Evolutionary conservation across 2,329 filamentous ascomycete genomes (phyloP).

Genomic region (Apiospora pterosperma): DNA sequence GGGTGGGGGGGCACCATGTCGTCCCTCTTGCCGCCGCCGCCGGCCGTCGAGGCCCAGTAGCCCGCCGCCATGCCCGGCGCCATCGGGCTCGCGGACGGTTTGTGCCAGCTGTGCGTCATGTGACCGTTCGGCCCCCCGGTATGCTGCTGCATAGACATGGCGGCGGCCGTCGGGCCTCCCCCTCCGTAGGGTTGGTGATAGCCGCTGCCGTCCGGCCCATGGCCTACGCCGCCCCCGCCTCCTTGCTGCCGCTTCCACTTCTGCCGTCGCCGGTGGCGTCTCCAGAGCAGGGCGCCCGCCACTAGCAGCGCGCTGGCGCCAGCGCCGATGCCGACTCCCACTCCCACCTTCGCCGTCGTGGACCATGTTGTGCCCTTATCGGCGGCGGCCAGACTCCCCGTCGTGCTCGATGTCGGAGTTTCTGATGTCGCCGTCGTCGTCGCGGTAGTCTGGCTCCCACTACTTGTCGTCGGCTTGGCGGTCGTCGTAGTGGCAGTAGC

Average conservation of each 20-base stretch:
- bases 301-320: slow-evolving; percentile 12
- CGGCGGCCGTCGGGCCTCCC: not conserved
- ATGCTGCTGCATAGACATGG: not conserved
- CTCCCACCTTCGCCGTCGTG: slow-evolving; percentile 33
- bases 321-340: slow-evolving; percentile 29
- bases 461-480: slow-evolving; percentile 13
- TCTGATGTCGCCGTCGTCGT: slow-evolving; percentile 9
- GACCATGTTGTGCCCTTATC: not conserved
- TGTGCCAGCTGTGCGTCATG: not conserved
- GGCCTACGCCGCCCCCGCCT: not conserved
- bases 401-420: slow-evolving; percentile 24
- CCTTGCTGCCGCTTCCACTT: not conserved
- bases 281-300: slow-evolving; percentile 25
- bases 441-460: slow-evolving; percentile 13
- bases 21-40: not conserved
- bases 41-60: not conserved
- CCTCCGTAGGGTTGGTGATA: not conserved
- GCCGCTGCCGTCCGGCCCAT: not conserved
- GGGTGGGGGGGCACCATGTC: not conserved
- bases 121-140: not conserved
- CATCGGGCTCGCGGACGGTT: not conserved
- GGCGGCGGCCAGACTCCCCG: not conserved
- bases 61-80: not conserved
- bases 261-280: slow-evolving; percentile 20
- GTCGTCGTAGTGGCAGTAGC: slow-evolving; percentile 17